These are phyloP conservation scores for Chaetomium cochliodes DNA, from an alignment of 495 filamentous ascomycete species.

Conservation along the genomic window DNA sequence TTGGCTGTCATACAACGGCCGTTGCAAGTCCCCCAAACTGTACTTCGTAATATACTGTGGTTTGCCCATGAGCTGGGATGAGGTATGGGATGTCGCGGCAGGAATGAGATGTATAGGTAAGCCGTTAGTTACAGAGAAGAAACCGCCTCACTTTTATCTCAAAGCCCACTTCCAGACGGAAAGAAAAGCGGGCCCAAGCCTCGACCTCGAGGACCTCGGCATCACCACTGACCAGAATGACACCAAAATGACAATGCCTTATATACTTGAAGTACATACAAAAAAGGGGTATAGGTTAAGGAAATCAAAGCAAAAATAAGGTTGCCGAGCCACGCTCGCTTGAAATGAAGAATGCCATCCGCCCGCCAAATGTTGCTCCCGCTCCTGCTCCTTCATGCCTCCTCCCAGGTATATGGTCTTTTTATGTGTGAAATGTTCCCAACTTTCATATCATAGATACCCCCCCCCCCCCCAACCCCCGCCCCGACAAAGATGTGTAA, in stretches of 20 bases:
- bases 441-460: not conserved
- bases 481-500: not conserved
- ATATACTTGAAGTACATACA: constrained; percentile 11
- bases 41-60: no score
- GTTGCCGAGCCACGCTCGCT: constrained; percentile 18
- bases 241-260: not conserved
- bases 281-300: constrained; percentile 26
- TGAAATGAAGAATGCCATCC: constrained; percentile 11
- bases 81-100: no score
- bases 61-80: no score
- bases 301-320: constrained; percentile 12
- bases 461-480: not conserved
- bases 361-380: not conserved
- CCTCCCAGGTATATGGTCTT: constrained; percentile 1
- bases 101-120: no score
- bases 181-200: no score
- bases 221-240: no score
- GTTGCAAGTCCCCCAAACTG: no score
- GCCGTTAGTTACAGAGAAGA: no score
- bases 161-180: no score
- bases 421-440: not conserved
- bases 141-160: no score
- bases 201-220: no score
- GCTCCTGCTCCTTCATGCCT: constrained; percentile 4
- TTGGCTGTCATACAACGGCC: no score